Conservation (phyloP, 176 grass and related monocot species). For the Ananas comosus region DNA sequence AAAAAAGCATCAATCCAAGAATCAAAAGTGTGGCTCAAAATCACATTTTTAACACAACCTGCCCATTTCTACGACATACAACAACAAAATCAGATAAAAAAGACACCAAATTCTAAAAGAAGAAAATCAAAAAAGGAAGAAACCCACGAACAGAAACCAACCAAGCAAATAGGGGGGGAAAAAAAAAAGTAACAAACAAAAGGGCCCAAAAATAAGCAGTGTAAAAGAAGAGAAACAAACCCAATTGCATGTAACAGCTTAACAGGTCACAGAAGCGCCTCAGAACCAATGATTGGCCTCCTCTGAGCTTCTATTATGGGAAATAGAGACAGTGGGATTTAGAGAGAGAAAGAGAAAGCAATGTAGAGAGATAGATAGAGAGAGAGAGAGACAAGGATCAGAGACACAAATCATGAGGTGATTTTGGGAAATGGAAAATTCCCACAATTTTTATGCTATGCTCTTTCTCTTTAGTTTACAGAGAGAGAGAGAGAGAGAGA, state of each 20-base stretch:
- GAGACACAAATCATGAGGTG: conserved; percentile 41
- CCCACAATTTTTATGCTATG: conserved; percentile 18
- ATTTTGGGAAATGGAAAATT: conserved; percentile 30
- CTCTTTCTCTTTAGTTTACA: conserved; percentile 15
- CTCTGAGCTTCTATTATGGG: conserved; percentile 1
- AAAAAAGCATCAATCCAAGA: too few relatives aligned
- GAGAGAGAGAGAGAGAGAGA: conserved; percentile 25
- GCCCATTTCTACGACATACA: neutral
- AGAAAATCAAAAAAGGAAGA: neutral
- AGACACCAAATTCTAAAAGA: conserved; percentile 32
- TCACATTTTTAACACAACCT: conserved; percentile 5
- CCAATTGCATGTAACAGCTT: conserved; percentile 16
- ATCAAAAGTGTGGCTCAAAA: too few relatives aligned
- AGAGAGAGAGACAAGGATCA: conserved; percentile 24
- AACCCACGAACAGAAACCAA: neutral
- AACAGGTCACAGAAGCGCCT: conserved; percentile 21
- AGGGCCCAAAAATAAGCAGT: conserved; percentile 15
- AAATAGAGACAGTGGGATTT: conserved; percentile 2
- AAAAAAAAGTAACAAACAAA: conserved; percentile 11
- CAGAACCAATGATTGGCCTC: conserved; percentile 41
- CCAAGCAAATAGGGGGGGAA: conserved; percentile 5
- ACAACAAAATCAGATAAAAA: neutral
- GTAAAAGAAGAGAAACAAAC: conserved; percentile 26
- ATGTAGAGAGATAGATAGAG: conserved; percentile 10
- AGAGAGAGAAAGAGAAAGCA: conserved; percentile 17